phyloP scores from a whole-genome alignment of 345 rosid genomes.

The Angophora floribunda region DNA sequence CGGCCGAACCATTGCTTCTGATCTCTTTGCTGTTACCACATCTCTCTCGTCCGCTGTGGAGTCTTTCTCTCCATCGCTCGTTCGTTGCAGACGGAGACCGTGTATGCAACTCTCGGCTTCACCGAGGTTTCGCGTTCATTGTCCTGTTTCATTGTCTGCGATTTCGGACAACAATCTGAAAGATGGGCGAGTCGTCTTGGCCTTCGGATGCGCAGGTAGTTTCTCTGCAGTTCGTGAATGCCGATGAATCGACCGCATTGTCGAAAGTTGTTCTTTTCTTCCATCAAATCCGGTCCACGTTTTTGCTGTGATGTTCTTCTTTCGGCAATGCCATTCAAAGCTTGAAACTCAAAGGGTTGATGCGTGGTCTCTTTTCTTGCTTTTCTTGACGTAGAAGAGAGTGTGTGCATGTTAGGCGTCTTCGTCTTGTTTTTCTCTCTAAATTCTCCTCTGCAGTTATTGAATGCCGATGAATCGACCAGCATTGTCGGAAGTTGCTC shows the following conservation, averaged over 20 bases:
- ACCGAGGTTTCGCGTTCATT: neutral
- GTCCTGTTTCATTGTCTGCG: neutral
- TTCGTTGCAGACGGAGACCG: neutral
- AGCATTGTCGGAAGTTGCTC: neutral
- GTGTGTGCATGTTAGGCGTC: neutral
- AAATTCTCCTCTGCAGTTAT: neutral
- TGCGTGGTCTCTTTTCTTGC: neutral
- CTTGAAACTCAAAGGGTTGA: neutral
- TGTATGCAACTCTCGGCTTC: neutral
- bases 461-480: neutral
- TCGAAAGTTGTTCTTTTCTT: neutral
- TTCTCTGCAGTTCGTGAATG: neutral
- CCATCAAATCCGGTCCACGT: neutral
- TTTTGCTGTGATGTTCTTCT: neutral
- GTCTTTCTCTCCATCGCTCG: neutral
- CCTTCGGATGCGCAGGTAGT: conserved; percentile 7
- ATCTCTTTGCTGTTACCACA: neutral
- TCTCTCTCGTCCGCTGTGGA: neutral
- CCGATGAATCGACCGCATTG: neutral
- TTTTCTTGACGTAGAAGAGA: neutral
- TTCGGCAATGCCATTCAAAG: neutral
- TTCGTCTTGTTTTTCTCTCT: neutral
- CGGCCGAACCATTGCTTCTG: neutral
- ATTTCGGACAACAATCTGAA: neutral
- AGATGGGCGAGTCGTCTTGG: conserved; percentile 10